Base-by-base conservation (phyloP, 169 alveolate genomes). In the Plasmodium coatneyi region DNA sequence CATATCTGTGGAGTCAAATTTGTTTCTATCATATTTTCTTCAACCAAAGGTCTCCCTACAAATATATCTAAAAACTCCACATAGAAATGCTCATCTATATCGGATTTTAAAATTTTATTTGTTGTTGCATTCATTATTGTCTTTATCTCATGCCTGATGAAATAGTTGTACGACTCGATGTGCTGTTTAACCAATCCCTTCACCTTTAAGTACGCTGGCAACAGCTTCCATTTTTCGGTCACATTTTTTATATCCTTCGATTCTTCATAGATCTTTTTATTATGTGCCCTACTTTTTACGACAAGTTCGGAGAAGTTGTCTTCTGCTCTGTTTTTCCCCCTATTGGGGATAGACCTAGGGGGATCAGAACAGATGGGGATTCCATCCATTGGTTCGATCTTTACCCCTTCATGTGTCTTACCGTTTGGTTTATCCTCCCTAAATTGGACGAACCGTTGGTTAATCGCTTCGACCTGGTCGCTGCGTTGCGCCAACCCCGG, bases 1-100 rank as follows among this genome's bases (percentile, higher is more conserved):
- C 99, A 99, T 95, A 98, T 98, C 95, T 98, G 98, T 1, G 99
- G 99, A 34, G 99, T 98, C 43, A 98, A 90, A 30, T 80, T 92
- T 1, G 95, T 84, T 10, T 96, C 96, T 46, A 95, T 93, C 95
- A 95, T 94, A 95, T 97, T 98, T 89, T 98, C 99, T 89, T 96
- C 97, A 46, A 96, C 92, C 76, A 95, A 95, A 4, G 99, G 99
- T 70, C 82, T 93, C 1, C 98, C 98, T 19, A 98, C 98, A 60
- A 95, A 96, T 43, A 98, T 97, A 92, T 98, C 99, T 41, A 95
- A 87, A 80, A 97, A 98, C 87, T 97, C 98, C 22, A 98, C 87
- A 92, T 96, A 97, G 87, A 97, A 97, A 84, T 95, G 89, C 14
- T 97, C 97, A 91, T 98, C 98, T 43, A 96, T 95, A 28, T 97